A percentile compares a stretch with the other conserved stretches of the same genome.
Evolutionary conservation across 768 basidiomycete genomes (phyloP).

Genomic region (Russula sp.): DNA sequence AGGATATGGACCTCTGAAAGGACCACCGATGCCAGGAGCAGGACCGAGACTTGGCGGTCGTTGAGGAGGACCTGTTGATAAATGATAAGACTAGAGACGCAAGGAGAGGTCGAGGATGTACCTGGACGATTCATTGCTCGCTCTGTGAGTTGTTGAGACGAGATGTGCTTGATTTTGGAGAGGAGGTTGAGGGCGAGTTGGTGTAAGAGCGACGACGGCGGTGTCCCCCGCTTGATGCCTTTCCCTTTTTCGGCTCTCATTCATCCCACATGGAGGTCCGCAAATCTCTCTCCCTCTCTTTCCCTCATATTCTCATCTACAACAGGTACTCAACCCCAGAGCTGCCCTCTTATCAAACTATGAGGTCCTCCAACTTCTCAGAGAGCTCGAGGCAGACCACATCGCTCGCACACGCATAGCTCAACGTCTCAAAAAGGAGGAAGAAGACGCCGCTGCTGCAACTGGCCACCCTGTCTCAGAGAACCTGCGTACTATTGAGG

Average conservation of each 20-base stretch:
- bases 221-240: slow-evolving; percentile 14
- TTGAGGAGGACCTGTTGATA: slow-evolving; percentile 65
- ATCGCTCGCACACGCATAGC: slow-evolving; percentile 66
- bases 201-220: slow-evolving; percentile 3
- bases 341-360: slow-evolving; percentile 84
- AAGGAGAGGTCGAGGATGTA: slow-evolving; percentile 22
- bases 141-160: slow-evolving; percentile 8
- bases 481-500: slow-evolving; percentile 81
- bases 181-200: not conserved
- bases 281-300: not conserved
- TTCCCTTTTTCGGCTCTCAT: slow-evolving; percentile 20
- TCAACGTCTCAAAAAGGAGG: slow-evolving; percentile 72
- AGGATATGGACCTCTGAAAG: slow-evolving; percentile 57
- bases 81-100: slow-evolving; percentile 18
- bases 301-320: not conserved
- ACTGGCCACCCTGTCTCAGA: slow-evolving; percentile 53
- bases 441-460: slow-evolving; percentile 43
- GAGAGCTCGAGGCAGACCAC: slow-evolving; percentile 73
- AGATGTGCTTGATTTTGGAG: not conserved
- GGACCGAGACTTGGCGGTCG: slow-evolving; percentile 72
- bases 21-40: slow-evolving; percentile 57
- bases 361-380: slow-evolving; percentile 78
- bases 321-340: slow-evolving; percentile 64
- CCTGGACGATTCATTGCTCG: slow-evolving; percentile 40
- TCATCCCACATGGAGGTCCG: slow-evolving; percentile 23